Evolutionary conservation across 1,139 yeast genomes (phyloP).

Genomic region (Tardiomyces digboiensis): DNA sequence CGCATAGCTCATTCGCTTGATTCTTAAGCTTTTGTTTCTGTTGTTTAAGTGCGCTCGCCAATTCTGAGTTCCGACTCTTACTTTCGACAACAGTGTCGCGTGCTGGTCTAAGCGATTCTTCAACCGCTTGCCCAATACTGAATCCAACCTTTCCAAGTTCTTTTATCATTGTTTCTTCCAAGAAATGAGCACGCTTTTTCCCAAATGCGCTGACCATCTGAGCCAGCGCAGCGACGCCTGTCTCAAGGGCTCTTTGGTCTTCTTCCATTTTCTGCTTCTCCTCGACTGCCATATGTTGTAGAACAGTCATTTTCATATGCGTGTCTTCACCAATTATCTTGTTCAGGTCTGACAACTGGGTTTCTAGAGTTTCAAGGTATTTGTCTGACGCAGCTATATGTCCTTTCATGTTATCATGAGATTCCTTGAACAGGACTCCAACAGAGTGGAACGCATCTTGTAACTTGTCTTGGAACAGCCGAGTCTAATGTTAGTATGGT

Average conservation of each 20-base stretch:
- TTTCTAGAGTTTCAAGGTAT: neutral
- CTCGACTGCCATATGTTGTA: neutral
- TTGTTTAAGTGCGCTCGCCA: neutral
- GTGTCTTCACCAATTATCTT: neutral
- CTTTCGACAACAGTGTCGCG: neutral
- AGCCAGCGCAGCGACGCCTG: neutral
- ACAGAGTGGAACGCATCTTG: neutral
- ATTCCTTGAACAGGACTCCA: neutral
- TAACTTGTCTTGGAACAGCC: neutral
- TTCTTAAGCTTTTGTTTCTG: neutral
- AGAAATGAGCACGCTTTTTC: neutral
- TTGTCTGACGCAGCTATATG: neutral
- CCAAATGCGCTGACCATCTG: neutral
- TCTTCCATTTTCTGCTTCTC: neutral
- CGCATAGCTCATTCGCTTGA: neutral
- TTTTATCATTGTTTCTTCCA: neutral
- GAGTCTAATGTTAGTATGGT: too few relatives aligned
- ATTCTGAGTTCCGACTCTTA: neutral
- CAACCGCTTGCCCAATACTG: neutral
- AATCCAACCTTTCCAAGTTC: neutral
- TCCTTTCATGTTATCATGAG: neutral
- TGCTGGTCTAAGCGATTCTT: neutral
- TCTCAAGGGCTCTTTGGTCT: neutral
- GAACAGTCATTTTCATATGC: neutral
- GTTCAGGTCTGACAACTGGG: neutral